Conservation (phyloP, 768 basidiomycete genomes). For the Candolleomyces eurysporus region DNA sequence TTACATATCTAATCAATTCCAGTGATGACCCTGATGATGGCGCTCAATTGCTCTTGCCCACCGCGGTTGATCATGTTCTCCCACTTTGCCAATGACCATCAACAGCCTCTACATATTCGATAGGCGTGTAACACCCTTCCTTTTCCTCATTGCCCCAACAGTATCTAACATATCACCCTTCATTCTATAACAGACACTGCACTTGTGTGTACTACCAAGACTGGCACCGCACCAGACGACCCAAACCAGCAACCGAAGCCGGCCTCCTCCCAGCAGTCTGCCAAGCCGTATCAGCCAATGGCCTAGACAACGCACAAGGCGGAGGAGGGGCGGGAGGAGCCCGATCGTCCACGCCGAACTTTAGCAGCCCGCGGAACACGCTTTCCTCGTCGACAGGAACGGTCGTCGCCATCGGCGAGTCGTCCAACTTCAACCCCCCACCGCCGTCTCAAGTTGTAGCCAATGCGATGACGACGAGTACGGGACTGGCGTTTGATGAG, state of each 20-base stretch:
- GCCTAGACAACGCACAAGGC: background rate
- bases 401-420: slow-evolving; percentile 55
- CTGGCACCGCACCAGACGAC: slow-evolving; percentile 80
- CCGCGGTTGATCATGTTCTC: background rate
- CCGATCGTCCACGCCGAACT: slow-evolving; percentile 26
- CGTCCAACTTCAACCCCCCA: slow-evolving; percentile 32
- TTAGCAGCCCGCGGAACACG: slow-evolving; percentile 64
- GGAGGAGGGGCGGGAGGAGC: slow-evolving; percentile 27
- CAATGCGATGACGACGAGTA: slow-evolving; percentile 32
- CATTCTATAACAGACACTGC: slow-evolving; percentile 63
- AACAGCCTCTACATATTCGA: slow-evolving; percentile 94
- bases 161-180: background rate
- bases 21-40: background rate
- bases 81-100: slow-evolving; percentile 64
- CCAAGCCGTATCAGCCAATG: slow-evolving; percentile 48
- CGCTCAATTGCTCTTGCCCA: background rate
- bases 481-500: slow-evolving; percentile 88
- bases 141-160: background rate
- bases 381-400: slow-evolving; percentile 63
- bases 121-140: slow-evolving; percentile 46
- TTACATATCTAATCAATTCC: background rate
- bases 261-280: slow-evolving; percentile 81
- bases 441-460: slow-evolving; percentile 17
- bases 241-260: slow-evolving; percentile 69
- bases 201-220: slow-evolving; percentile 94